Conservation (phyloP, 2,329 filamentous ascomycete species). For the Periconia sp. region DNA sequence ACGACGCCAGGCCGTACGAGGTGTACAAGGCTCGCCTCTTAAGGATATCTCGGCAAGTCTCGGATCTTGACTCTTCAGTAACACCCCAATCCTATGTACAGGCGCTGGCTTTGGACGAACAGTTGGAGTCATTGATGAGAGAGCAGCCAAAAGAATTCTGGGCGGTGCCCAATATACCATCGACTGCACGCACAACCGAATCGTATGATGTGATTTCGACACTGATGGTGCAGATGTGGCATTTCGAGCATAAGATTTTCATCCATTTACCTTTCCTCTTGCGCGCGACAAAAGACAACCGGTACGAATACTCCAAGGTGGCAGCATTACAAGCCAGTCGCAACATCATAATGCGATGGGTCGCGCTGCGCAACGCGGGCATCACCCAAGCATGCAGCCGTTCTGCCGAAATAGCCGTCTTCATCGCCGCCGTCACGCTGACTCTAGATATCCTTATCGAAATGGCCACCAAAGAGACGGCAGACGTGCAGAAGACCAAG, state of each 20-base stretch:
- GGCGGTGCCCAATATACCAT: conserved; percentile 40
- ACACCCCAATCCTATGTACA: conserved; percentile 34
- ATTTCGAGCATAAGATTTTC: conserved; percentile 40
- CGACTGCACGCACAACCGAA: conserved; percentile 33
- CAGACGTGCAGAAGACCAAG: conserved; percentile 35
- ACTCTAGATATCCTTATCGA: conserved; percentile 40
- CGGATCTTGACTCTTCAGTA: conserved; percentile 32
- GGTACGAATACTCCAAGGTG: conserved; percentile 39
- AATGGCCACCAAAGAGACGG: conserved; percentile 34
- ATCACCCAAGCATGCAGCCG: conserved; percentile 40
- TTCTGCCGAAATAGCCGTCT: conserved; percentile 35
- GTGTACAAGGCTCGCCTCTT: conserved; percentile 29
- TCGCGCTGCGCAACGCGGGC: conserved; percentile 36
- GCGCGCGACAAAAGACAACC: conserved; percentile 29
- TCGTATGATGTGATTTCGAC: conserved; percentile 29
- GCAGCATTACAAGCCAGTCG: conserved; percentile 38
- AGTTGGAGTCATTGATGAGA: conserved; percentile 32
- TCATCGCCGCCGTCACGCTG: conserved; percentile 39
- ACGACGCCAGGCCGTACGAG: conserved; percentile 19
- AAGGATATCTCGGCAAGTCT: conserved; percentile 23
- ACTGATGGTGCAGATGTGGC: conserved; percentile 38
- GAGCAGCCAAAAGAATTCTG: conserved; percentile 36
- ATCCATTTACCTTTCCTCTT: conserved; percentile 39
- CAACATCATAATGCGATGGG: conserved; percentile 40
- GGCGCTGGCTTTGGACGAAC: conserved; percentile 36